Evolutionary conservation across 108 stramenopile species (phyloP), one percentile per base, ranked within the genome.

Genomic region (Conticribra weissflogii): DNA sequence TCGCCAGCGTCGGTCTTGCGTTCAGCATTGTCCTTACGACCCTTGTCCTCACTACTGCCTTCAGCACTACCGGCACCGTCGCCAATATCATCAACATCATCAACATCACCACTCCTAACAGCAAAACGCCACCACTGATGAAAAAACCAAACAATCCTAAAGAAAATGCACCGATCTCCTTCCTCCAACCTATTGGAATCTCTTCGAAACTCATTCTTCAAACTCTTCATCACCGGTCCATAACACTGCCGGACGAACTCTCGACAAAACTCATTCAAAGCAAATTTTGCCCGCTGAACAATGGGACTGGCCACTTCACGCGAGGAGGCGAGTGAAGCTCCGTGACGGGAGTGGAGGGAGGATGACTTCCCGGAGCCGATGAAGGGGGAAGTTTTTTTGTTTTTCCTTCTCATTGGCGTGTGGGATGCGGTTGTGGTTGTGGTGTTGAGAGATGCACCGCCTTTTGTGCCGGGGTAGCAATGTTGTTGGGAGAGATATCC

Each of bases 201-300:
- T 29, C 91, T 69, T 34, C 95, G 83, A 71, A 96, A 96, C 63
- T 96, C 95, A 70, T 94, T 88, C 66, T 96, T 96, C 36, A 94
- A 63, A 5, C 86, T 89, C 81, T 96, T 94, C 88, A 89, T 91
- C 44, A 93, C 76, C 8, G 95, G 93, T 2, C 91, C 93, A 48
- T 94, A 96, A 58, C 91, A 89, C 19, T 88, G 66, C 23, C 66
- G 46, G 24, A 92, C 28, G 53, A 92, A 96, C 19, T 86, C 80
- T 32, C 71, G 29, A 62, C 88, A 91, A 48, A 96, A 96, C 2
- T 63, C 49, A 61, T 96, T 51, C 8, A 96, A 62, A 1, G 86
- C 86, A 31, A 49, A 18, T 48, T 85, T 79, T 25, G 92, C 87
- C 12, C 78, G 81, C 22, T 80, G 51, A 15, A 74, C 36, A 18